phyloP scores from a whole-genome alignment of 305 asterid genomes.

The Salvia sclarea region DNA sequence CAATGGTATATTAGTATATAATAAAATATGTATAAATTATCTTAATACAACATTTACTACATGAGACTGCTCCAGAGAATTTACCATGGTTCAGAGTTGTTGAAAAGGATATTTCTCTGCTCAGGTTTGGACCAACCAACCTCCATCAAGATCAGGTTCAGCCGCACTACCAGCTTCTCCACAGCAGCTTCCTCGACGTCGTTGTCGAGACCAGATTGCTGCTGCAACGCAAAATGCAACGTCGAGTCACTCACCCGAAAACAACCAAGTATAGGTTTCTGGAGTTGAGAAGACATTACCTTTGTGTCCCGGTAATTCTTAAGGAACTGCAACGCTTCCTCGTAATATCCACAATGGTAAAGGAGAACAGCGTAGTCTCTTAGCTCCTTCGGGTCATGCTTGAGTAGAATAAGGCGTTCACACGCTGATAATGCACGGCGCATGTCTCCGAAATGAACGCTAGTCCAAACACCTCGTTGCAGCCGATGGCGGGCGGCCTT shows the following conservation, averaged over 20 bases:
- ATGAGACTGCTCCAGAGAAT: neutral
- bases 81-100: constrained; percentile 77
- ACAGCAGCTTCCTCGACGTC: constrained; percentile 61
- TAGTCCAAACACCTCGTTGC: constrained; percentile 91
- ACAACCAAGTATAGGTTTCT: neutral
- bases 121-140: constrained; percentile 64
- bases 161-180: constrained; percentile 57
- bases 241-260: neutral
- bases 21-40: neutral
- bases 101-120: constrained; percentile 49
- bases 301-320: constrained; percentile 52
- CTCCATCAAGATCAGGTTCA: constrained; percentile 70
- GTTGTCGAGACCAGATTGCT: constrained; percentile 35
- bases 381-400: constrained; percentile 59
- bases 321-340: constrained; percentile 62
- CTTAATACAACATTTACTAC: neutral
- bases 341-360: constrained; percentile 78
- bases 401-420: constrained; percentile 73
- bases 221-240: constrained; percentile 32
- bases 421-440: constrained; percentile 86
- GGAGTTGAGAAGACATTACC: constrained; percentile 38
- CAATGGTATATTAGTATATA: neutral
- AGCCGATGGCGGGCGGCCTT: constrained; percentile 85
- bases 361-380: constrained; percentile 75
- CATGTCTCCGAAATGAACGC: constrained; percentile 81